A percentile compares a stretch with the other conserved stretches of the same genome.
Evolutionary conservation across 495 filamentous ascomycete species (phyloP).

Genomic region (Durotheca rogersii): DNA sequence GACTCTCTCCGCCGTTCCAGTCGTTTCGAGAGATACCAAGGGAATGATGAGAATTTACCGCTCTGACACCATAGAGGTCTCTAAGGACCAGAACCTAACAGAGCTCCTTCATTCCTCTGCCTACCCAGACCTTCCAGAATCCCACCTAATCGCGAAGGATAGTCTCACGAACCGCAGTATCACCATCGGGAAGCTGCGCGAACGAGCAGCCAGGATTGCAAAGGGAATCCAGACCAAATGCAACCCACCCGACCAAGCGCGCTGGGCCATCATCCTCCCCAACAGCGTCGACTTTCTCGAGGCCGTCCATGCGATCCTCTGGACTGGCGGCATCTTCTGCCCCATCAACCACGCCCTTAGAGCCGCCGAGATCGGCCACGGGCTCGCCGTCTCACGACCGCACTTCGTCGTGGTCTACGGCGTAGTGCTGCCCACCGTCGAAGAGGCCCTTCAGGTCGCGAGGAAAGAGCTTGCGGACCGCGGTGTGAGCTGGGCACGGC

Average conservation of each 20-base stretch:
- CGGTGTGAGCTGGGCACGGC: slow-evolving; percentile 22
- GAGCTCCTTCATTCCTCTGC: slow-evolving; percentile 39
- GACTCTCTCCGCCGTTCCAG: no score
- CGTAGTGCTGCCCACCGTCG: slow-evolving; percentile 7
- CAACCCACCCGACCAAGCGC: slow-evolving; percentile 30
- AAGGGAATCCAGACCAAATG: slow-evolving; percentile 34
- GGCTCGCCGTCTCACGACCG: slow-evolving; percentile 25
- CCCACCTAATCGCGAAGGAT: slow-evolving; percentile 42
- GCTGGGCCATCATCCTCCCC: slow-evolving; percentile 40
- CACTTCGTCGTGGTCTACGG: slow-evolving; percentile 40
- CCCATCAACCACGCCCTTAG: slow-evolving; percentile 31
- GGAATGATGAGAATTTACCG: slow-evolving; percentile 38
- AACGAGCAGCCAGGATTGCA: slow-evolving; percentile 38
- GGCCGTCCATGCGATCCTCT: slow-evolving; percentile 34
- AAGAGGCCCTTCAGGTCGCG: slow-evolving; percentile 21
- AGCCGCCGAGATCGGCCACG: slow-evolving; percentile 29
- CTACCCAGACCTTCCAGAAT: slow-evolving; percentile 32
- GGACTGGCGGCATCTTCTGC: slow-evolving; percentile 31
- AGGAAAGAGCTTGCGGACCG: slow-evolving; percentile 13
- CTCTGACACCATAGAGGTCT: slow-evolving; percentile 33
- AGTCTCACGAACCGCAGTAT: slow-evolving; percentile 40
- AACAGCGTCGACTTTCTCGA: slow-evolving; percentile 43
- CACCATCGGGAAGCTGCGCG: slow-evolving; percentile 38
- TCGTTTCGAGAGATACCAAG: no score
- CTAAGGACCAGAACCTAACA: slow-evolving; percentile 37